These are phyloP conservation scores for Aspergillus fructus DNA, from an alignment of 2,329 filamentous ascomycete genomes.

Conservation along the genomic window DNA sequence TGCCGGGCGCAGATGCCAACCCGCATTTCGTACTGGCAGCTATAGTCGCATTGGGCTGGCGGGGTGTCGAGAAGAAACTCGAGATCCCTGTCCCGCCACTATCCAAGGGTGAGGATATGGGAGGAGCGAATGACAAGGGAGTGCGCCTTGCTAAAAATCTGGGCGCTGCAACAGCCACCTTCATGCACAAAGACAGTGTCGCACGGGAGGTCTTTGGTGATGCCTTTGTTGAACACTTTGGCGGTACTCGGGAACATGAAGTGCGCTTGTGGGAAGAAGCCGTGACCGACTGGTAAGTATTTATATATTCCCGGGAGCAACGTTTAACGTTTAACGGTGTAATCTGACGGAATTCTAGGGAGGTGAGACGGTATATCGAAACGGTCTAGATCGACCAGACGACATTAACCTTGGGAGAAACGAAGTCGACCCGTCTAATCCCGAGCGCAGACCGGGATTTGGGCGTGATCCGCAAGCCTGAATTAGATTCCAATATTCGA, in stretches of 20 bases:
- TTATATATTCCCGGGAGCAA: slow-evolving; percentile 26
- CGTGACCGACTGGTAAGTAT: slow-evolving; percentile 90
- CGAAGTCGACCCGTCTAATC: slow-evolving; percentile 6
- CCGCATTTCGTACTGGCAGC: slow-evolving; percentile 83
- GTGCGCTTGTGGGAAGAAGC: slow-evolving; percentile 89
- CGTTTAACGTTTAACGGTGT: not conserved
- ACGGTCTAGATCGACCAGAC: slow-evolving; percentile 56
- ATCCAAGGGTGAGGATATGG: slow-evolving; percentile 80
- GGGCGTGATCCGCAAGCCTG: not conserved
- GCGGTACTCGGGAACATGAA: slow-evolving; percentile 89
- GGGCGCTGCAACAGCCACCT: slow-evolving; percentile 77
- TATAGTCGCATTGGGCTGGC: slow-evolving; percentile 83
- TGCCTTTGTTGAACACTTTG: slow-evolving; percentile 93
- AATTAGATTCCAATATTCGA: not conserved
- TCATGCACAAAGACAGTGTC: slow-evolving; percentile 75
- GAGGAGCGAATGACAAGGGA: slow-evolving; percentile 68
- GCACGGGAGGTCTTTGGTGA: slow-evolving; percentile 94
- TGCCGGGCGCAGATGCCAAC: slow-evolving; percentile 92
- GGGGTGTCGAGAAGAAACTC: slow-evolving; percentile 89
- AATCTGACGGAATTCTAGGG: slow-evolving; percentile 51
- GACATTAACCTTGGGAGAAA: not conserved
- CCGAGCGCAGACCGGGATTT: not conserved
- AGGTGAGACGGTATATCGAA: slow-evolving; percentile 75
- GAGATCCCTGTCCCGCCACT: slow-evolving; percentile 79
- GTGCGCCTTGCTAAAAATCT: slow-evolving; percentile 78